These are phyloP conservation scores for Rhipidocladum racemiflorum DNA, from an alignment of 176 grass and related monocot species.

Conservation along the genomic window DNA sequence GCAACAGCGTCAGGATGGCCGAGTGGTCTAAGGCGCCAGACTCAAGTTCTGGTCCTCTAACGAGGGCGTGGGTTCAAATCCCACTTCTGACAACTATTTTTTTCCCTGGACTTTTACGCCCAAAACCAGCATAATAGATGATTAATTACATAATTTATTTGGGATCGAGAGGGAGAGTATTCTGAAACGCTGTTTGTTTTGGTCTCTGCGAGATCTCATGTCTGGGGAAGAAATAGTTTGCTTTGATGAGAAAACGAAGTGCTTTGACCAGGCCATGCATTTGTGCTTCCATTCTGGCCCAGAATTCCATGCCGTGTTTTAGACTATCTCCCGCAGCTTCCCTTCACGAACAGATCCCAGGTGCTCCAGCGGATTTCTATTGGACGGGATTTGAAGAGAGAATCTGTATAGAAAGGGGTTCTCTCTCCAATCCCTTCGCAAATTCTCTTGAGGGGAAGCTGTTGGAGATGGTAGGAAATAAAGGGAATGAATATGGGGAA, in stretches of 20 bases:
- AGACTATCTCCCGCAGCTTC: too few relatives aligned
- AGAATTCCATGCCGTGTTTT: too few relatives aligned
- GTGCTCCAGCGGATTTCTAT: too few relatives aligned
- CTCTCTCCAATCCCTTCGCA: too few relatives aligned
- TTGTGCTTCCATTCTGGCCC: background rate
- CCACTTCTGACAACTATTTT: constrained; percentile 56
- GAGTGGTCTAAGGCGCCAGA: constrained; percentile 99
- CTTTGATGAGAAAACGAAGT: background rate
- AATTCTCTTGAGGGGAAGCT: too few relatives aligned
- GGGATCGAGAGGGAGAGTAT: background rate
- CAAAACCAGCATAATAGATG: background rate
- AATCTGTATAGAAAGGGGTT: too few relatives aligned
- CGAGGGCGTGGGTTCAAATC: constrained; percentile 93
- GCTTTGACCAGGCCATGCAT: background rate
- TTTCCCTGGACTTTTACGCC: background rate
- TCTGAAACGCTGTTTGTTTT: background rate
- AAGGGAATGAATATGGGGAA: too few relatives aligned
- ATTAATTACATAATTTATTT: background rate
- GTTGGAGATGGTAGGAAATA: too few relatives aligned
- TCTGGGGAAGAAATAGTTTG: too few relatives aligned
- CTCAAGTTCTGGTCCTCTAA: constrained; percentile 99
- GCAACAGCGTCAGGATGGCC: constrained; percentile 66
- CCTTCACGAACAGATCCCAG: too few relatives aligned
- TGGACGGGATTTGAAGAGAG: too few relatives aligned
- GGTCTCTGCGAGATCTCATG: background rate